phyloP scores from a whole-genome alignment of 495 filamentous ascomycete species.

The Xylaria palmicola region DNA sequence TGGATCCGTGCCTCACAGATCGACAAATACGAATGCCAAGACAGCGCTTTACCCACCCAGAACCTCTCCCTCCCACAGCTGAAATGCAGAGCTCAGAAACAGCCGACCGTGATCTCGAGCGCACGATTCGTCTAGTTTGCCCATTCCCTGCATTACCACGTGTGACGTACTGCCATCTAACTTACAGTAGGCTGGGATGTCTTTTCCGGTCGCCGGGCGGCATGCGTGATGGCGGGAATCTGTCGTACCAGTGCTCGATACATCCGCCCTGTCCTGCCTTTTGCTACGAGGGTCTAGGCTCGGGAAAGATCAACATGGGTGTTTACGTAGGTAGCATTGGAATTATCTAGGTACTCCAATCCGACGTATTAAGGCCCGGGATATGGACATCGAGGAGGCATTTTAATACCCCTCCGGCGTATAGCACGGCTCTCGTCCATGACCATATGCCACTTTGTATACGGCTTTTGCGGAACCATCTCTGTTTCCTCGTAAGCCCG shows the following conservation, averaged over 20 bases:
- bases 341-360: too few relatives aligned
- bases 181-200: too few relatives aligned
- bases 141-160: neutral
- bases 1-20: conserved; percentile 1
- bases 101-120: too few relatives aligned
- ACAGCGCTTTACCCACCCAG: neutral
- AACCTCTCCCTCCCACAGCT: neutral
- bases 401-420: neutral
- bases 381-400: neutral
- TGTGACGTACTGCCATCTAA: conserved; percentile 4
- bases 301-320: neutral
- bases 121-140: neutral
- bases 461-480: neutral
- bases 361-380: too few relatives aligned
- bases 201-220: neutral
- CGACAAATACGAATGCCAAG: conserved; percentile 18
- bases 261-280: neutral
- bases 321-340: conserved; percentile 3
- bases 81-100: neutral
- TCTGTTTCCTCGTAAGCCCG: neutral
- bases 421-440: neutral
- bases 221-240: neutral
- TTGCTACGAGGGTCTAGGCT: neutral
- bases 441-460: neutral
- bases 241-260: neutral